Base-by-base conservation (phyloP, 2,329 filamentous ascomycete species). In the Alternaria arborescens region DNA sequence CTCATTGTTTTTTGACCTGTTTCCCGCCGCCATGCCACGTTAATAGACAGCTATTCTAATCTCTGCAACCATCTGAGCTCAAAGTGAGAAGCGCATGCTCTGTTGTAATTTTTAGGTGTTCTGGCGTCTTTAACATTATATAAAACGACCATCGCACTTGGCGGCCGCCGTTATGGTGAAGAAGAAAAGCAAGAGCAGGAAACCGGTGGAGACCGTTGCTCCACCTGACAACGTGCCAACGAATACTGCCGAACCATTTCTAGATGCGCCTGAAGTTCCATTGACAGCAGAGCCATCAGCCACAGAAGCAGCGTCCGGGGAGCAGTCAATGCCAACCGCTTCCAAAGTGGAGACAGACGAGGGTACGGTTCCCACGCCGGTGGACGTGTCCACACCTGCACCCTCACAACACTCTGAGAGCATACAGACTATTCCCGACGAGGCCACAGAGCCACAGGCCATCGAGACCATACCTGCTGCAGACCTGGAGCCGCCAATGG, bases 11-110 rank as follows among this genome's bases (percentile, higher is more conserved):
- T 62, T 71, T 58, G 69, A 68, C 66, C 71, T 69, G 68, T 76
- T 69, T 62, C 68, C 63, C 64, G 64, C 71, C 68, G 62, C 66
- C 69, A 73, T 77, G 75, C 77, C 73, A 78, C 77, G 76, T 74
- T 75, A 75, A 72, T 75, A 76, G 61, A 69, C 67, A 56, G 58
- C 55, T 67, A 70, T 70, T 72, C 65, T 68, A 62, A 69, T 66
- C 59, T 66, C 67, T 59, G 66, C 67, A 50, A 62, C 52, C 61
- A 42, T 58, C 53, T 58, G 57, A 66, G 51, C 60, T 50, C 51
- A 51, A 64, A 60, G 66, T 72, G 68, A 65, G 62, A 68, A 59
- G 68, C 26, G 36, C 68, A 75, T 69, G 69, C 67, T 67, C 46
- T n/a, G 18, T 28, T 40, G 32, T n/a, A n/a, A 40, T 14, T 52